These are phyloP conservation scores for Fusarium multiceps DNA, from an alignment of 2,329 filamentous ascomycete species.

Conservation along the genomic window DNA sequence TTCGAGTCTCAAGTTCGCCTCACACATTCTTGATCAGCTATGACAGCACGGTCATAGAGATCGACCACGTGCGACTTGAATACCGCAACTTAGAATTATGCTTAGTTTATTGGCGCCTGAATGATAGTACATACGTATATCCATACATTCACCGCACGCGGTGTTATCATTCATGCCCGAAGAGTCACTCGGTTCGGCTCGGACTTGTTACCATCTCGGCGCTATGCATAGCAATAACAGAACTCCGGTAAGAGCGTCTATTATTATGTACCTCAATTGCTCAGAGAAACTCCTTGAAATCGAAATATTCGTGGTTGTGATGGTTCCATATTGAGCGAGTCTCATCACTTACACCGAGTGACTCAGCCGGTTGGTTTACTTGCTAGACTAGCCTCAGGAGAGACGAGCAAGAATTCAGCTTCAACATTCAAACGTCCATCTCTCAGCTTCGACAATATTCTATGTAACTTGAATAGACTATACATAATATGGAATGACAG, in stretches of 20 bases:
- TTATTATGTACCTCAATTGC: background rate
- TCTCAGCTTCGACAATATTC: slow-evolving; percentile 34
- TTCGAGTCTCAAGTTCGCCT: background rate
- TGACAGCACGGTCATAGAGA: background rate
- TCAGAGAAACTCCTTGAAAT: background rate
- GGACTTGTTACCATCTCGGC: slow-evolving; percentile 2
- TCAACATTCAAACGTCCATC: slow-evolving; percentile 1
- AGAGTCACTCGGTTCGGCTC: slow-evolving; percentile 36
- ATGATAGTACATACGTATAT: background rate
- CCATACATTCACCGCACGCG: background rate
- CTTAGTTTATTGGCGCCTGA: slow-evolving; percentile 1
- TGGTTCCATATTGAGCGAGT: background rate
- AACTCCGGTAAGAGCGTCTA: background rate
- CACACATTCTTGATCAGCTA: background rate
- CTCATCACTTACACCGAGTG: slow-evolving; percentile 34
- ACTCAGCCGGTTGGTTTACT: slow-evolving; percentile 28
- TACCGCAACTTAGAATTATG: background rate
- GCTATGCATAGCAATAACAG: background rate
- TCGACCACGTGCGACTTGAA: slow-evolving; percentile 7
- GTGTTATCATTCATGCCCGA: background rate
- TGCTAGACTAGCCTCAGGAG: background rate
- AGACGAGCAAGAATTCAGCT: slow-evolving; percentile 2
- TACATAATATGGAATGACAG: background rate
- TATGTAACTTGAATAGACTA: background rate
- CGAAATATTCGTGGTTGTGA: background rate